Evolutionary conservation across 345 rosid genomes (phyloP), one percentile per base, ranked within the genome.

Genomic region (Salix viminalis): DNA sequence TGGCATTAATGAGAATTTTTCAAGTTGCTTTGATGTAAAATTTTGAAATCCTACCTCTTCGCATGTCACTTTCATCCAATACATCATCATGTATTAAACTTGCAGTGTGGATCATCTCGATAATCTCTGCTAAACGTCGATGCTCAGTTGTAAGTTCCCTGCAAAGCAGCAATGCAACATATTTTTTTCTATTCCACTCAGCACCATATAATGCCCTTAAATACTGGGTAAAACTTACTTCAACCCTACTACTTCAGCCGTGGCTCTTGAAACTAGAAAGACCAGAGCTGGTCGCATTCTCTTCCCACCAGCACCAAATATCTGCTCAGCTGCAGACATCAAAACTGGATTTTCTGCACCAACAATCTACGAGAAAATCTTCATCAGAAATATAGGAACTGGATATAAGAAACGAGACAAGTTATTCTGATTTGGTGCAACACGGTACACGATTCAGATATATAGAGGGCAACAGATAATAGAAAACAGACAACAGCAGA

Each of bases 11-110:
- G 36, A 67, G 19, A 46, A 46, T 4, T 42, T 58, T 66, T 74
- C 28, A 69, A 65, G 13, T 58, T 24, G 60, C 58, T 44, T 26
- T 15, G 3, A 30, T 60, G 44, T 21, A 30, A 67, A 37, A 42
- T 56, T 18, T 18, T 34, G 36, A 13, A 69, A 64, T 23, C 75
- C 28, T 80, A 93, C 99, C 99, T 92, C 98, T 96, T 87, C 99
- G 81, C 90, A 92, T 83, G 77, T 90, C 87, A 83, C 98, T 96
- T 71, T 96, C 98, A 73, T 96, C 98, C 73, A 96, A 83, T 56
- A 96, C 98, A 81, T 93, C 99, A 56, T 96, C 99, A 28, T 96
- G 98, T 64, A 96, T 96, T 86, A 96, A 91, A 81, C 99, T 96
- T 48, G 99, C 99, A 4, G 99, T 92, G 71, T 96, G 99, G 80